phyloP scores from a whole-genome alignment of 371 early-diverging fungal genomes.

The Phascolomyces articulosus region DNA sequence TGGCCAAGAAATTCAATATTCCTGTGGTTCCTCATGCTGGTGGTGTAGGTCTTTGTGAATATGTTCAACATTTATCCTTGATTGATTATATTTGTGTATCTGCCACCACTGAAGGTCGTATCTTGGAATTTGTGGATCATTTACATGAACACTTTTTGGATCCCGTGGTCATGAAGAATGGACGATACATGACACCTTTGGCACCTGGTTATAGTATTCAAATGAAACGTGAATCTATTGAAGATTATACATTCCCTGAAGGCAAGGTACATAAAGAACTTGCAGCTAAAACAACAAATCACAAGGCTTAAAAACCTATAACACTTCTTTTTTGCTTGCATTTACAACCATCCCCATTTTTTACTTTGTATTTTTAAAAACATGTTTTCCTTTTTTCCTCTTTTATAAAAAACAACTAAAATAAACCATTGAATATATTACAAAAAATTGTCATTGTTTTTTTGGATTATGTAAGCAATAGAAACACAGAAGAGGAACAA shows the following conservation, averaged over 20 bases:
- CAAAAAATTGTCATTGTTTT: too few relatives aligned
- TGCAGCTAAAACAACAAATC: not conserved
- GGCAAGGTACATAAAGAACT: constrained; percentile 39
- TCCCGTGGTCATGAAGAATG: constrained; percentile 47
- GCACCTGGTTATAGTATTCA: constrained; percentile 51
- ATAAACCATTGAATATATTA: too few relatives aligned
- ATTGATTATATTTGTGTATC: constrained; percentile 55
- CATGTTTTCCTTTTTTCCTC: too few relatives aligned
- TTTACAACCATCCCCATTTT: too few relatives aligned
- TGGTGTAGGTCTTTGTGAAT: constrained; percentile 54
- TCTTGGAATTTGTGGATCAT: constrained; percentile 55
- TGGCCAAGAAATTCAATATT: constrained; percentile 54
- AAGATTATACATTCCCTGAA: constrained; percentile 49
- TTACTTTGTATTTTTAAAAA: too few relatives aligned
- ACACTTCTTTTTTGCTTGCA: too few relatives aligned
- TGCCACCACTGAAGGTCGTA: constrained; percentile 44
- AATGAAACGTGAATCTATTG: constrained; percentile 54
- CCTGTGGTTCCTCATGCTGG: constrained; percentile 58
- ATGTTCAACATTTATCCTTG: constrained; percentile 53
- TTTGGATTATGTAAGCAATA: too few relatives aligned
- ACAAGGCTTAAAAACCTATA: constrained; percentile 6
- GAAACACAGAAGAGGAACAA: too few relatives aligned
- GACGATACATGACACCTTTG: constrained; percentile 42
- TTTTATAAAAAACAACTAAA: too few relatives aligned
- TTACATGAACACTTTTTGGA: constrained; percentile 54